phyloP scores from a whole-genome alignment of 345 rosid genomes.

The Linum tenue region DNA sequence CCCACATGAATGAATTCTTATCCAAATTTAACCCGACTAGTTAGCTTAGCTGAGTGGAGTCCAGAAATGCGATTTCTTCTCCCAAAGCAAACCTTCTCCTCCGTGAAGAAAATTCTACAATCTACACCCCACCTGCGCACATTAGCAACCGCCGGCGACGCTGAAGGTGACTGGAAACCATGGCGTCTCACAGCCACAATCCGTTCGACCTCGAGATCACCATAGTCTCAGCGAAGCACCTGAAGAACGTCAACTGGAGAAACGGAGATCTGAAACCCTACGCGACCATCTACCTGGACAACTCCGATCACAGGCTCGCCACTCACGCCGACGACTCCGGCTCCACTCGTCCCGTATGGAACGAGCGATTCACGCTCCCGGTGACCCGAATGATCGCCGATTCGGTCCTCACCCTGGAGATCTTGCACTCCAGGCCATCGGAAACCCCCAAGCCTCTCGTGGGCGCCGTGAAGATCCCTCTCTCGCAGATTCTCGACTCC shows the following conservation, averaged over 20 bases:
- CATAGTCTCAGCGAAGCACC: constrained; percentile 18
- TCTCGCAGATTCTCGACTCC: constrained; percentile 2
- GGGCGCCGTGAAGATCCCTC: constrained; percentile 13
- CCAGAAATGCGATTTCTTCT: no score
- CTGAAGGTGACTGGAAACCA: background rate
- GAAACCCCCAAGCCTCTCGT: constrained; percentile 19
- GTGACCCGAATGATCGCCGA: constrained; percentile 17
- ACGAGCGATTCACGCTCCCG: constrained; percentile 20
- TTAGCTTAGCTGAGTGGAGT: no score
- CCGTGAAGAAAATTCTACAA: no score
- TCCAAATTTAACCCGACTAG: background rate
- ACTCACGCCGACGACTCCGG: constrained; percentile 16
- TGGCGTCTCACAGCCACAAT: constrained; percentile 1
- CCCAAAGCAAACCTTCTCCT: no score
- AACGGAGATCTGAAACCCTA: constrained; percentile 22
- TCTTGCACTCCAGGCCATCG: constrained; percentile 19
- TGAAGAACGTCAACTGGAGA: constrained; percentile 19
- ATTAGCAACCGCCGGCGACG: constrained; percentile 20
- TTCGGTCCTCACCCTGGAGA: constrained; percentile 15
- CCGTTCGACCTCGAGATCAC: constrained; percentile 12
- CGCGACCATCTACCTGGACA: constrained; percentile 13
- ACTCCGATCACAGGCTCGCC: constrained; percentile 13
- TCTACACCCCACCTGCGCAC: constrained; percentile 13
- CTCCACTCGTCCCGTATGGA: constrained; percentile 19
- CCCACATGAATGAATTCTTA: no score